A percentile compares a stretch with the other conserved stretches of the same genome.
These are phyloP conservation scores for Calonectria honghensis DNA, from an alignment of 2,329 filamentous ascomycete species.

Conservation along the genomic window DNA sequence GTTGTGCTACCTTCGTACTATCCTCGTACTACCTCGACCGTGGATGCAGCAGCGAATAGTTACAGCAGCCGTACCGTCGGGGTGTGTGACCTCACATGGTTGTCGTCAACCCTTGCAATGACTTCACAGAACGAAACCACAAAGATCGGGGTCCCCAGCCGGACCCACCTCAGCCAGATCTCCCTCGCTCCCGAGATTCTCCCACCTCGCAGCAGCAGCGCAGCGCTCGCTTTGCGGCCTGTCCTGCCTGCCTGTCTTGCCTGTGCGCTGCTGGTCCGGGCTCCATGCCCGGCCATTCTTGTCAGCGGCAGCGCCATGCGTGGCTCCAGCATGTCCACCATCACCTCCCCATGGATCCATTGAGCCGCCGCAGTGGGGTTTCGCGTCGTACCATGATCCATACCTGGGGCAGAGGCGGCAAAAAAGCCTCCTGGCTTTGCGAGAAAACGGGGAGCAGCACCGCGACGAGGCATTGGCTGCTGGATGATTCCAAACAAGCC, in stretches of 20 bases:
- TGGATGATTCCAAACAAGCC: constrained; percentile 24
- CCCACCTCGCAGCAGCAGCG: constrained; percentile 32
- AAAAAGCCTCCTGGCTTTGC: constrained; percentile 16
- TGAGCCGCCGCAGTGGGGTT: constrained; percentile 33
- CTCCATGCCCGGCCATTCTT: not conserved
- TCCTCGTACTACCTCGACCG: not conserved
- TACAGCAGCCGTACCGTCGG: constrained; percentile 1
- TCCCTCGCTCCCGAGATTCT: constrained; percentile 43
- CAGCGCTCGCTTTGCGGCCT: constrained; percentile 27
- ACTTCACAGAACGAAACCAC: constrained; percentile 35
- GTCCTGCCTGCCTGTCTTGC: constrained; percentile 3
- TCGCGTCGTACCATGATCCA: constrained; percentile 27
- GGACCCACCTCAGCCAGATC: constrained; percentile 50
- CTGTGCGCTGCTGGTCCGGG: constrained; percentile 14
- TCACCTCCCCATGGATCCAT: constrained; percentile 6
- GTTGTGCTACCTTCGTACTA: not conserved
- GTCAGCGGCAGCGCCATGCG: not conserved
- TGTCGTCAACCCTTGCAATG: constrained; percentile 26
- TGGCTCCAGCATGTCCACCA: constrained; percentile 13
- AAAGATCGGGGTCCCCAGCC: constrained; percentile 49
- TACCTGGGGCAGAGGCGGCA: constrained; percentile 32
- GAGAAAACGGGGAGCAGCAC: constrained; percentile 11
- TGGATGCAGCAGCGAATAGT: not conserved
- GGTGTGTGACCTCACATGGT: constrained; percentile 22
- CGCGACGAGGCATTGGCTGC: constrained; percentile 12